Evolutionary conservation across 2,329 filamentous ascomycete genomes (phyloP), one percentile per base, ranked within the genome.

Genomic region (Cytospora chrysosperma): DNA sequence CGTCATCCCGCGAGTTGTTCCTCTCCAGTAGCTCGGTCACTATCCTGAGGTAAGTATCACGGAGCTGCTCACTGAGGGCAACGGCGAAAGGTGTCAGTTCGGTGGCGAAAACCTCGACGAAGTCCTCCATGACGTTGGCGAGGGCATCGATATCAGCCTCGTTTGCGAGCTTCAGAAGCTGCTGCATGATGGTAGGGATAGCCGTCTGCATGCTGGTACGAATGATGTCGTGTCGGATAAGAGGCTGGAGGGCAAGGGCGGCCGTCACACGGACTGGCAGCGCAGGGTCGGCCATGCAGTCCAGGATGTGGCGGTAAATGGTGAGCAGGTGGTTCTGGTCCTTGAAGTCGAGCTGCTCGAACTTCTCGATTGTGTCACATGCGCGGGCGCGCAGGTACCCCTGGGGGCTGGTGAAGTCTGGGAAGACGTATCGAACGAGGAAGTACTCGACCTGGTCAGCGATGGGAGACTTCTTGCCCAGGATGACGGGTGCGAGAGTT

Each of bases 71-170:
- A 72, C 93, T 97, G 4, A 99, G 82, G 5, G 95, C 95, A 34
- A 99, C 94, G 13, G 95, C 95, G 72, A 99, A 99, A 3, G 95
- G 95, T 7, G 95, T 98, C 54, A 99, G 84, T 75, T 99, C 95
- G 3, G 92, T 85, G n/a, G 95, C 94, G 73, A 99, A 99, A 2
- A 98, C 93, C 76, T 99, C 95, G 53, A 99, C 95, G 73, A 99
- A 99, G 73, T 99, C 95, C 77, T 99, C 95, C 95, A 99, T 99
- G 47, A 99, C 95, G 72, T 98, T 98, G 26, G 95, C 94, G 49
- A 99, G 82, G 6, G 95, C 93, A 76, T 99, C 95, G 55, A 99
- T 94, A 73, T 99, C 95, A 64, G 96, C 95, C 77, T 99, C 95
- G 73, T 99, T 99, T 30, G 95, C 94, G 63, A 99, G 82, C 79